Evolutionary conservation across 1,284 basidiomycete genomes (phyloP).

Genomic region (Caloboletus inedulis): DNA sequence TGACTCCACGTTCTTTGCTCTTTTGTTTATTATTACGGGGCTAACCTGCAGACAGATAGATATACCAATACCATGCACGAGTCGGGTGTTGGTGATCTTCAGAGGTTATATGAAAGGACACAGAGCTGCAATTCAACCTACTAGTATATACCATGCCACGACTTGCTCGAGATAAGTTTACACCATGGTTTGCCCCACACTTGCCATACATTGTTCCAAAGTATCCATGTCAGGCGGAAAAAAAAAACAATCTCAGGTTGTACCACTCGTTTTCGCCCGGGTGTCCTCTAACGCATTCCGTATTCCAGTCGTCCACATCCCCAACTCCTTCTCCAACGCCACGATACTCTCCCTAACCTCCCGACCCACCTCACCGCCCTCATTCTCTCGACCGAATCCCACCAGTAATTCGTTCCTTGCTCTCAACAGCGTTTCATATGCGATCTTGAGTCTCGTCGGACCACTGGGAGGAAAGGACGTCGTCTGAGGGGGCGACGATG

Average conservation of each 20-base stretch:
- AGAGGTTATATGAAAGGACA: not conserved
- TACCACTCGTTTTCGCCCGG: not conserved
- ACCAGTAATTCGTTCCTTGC: constrained; percentile 59
- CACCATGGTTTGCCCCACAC: not conserved
- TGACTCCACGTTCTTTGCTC: no score
- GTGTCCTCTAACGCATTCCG: constrained; percentile 30
- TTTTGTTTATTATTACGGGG: no score
- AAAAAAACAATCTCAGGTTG: not conserved
- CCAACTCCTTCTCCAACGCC: constrained; percentile 64
- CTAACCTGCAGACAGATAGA: no score
- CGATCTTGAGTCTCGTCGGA: constrained; percentile 56
- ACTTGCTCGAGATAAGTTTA: not conserved
- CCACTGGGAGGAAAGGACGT: constrained; percentile 62
- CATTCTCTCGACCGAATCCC: constrained; percentile 59
- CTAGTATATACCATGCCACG: not conserved
- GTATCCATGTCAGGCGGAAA: not conserved
- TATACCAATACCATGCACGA: no score
- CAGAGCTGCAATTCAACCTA: not conserved
- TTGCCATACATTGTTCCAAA: not conserved
- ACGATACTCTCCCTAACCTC: constrained; percentile 55
- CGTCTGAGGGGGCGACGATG: constrained; percentile 18
- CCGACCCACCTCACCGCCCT: constrained; percentile 60
- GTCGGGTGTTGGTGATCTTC: not conserved
- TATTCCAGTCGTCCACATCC: constrained; percentile 49
- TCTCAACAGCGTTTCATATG: constrained; percentile 57